phyloP scores from a whole-genome alignment of 2,329 filamentous ascomycete species.

The Alternaria triticimaculans region DNA sequence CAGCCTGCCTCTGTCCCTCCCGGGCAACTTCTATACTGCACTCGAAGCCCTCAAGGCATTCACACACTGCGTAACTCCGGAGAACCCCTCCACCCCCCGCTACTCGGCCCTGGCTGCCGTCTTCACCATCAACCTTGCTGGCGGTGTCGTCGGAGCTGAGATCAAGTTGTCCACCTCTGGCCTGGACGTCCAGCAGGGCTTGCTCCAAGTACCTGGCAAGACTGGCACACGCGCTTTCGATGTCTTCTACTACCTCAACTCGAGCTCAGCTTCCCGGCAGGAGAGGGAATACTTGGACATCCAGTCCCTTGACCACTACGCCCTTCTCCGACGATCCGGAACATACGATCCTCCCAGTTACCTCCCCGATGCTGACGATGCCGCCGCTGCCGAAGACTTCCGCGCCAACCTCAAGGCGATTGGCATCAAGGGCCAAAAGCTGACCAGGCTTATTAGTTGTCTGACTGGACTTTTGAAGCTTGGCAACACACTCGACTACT shows the following conservation, averaged over 20 bases:
- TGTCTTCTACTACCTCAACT: constrained; percentile 95
- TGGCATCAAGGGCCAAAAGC: constrained; percentile 85
- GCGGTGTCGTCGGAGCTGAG: constrained; percentile 76
- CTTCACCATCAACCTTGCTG: constrained; percentile 80
- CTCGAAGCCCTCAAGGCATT: constrained; percentile 86
- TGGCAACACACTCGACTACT: constrained; percentile 86
- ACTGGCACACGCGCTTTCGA: constrained; percentile 91
- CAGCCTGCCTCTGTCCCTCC: constrained; percentile 79
- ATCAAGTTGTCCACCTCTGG: constrained; percentile 85
- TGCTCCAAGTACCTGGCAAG: constrained; percentile 80
- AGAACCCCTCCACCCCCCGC: constrained; percentile 82
- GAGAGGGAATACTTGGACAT: constrained; percentile 89
- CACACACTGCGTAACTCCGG: constrained; percentile 82
- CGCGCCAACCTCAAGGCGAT: constrained; percentile 85
- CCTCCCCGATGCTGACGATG: constrained; percentile 90
- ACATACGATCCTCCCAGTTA: constrained; percentile 88
- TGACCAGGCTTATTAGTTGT: constrained; percentile 83
- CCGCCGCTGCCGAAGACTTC: constrained; percentile 91
- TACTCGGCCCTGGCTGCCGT: constrained; percentile 82
- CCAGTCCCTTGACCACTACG: constrained; percentile 76
- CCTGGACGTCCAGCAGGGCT: constrained; percentile 80
- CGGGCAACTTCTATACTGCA: constrained; percentile 76
- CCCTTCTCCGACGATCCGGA: constrained; percentile 78
- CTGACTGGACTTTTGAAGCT: constrained; percentile 89
- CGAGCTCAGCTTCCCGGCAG: constrained; percentile 84